Base-by-base conservation (phyloP, 2,329 filamentous ascomycete species). In the Talaromyces sp. region DNA sequence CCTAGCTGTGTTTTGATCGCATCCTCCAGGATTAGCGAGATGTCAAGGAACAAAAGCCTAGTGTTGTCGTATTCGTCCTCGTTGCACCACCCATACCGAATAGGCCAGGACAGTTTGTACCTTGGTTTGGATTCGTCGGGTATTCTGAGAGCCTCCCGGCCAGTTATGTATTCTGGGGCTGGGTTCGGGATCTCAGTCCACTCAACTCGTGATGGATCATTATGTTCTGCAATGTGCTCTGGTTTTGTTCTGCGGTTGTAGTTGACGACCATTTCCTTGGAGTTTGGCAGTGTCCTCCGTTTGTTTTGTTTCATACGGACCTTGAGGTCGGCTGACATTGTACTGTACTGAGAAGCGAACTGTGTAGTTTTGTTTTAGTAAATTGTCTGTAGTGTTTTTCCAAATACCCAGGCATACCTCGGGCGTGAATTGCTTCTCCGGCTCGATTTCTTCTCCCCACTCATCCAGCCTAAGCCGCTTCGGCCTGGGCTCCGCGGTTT, bases 281-380 rank as follows among this genome's bases (percentile, higher is more conserved):
- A 97, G 72, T 98, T 98, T n/a, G 95, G 95, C 55, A 98, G 78
- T 17, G 97, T 93, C 73, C 96, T 90, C 71, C 91, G 88, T 81
- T 98, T 98, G 77, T 96, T 96, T 66, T 87, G 85, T 63, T 93
- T 88, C 90, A 98, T 96, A 56, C 91, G 89, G 2, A 88, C 79
- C 77, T 96, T 96, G 63, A 99, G 85, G 51, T 97, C 93, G 58
- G 87, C 86, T 62, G 86, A 90, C 88, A 95, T 89, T 70, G 88
- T 89, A 60, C 86, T 86, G 76, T 93, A 98, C 70, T 84, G 81
- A 53, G 81, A 81, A 31, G 84, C 80, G 67, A 86, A 87, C 78
- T 86, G 63, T 55, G 63, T 13, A 13, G 29, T 2, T 11, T 35
- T 49, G 43, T 11, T 27, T 43, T 50, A 57, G 55, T 24, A 19